Conservation (phyloP, 805 yeast species). For the Pichia membranifaciens region DNA sequence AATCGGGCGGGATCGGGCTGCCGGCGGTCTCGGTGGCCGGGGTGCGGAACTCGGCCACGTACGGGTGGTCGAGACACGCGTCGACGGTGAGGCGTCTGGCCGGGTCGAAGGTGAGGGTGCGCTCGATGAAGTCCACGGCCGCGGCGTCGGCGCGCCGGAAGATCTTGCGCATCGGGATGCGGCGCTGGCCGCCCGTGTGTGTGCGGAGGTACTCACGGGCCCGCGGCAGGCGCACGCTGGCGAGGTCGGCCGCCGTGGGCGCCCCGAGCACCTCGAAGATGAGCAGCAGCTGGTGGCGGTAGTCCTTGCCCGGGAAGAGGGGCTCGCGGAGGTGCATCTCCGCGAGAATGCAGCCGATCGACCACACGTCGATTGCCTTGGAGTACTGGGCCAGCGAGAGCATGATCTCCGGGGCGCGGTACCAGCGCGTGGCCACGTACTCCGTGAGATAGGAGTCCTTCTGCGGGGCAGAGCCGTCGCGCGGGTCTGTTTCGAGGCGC, state of each 20-base stretch:
- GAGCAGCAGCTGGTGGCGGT: conserved; percentile 58
- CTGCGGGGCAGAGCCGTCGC: conserved; percentile 20
- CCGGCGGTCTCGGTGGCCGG: conserved; percentile 65
- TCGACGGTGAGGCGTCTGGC: conserved; percentile 72
- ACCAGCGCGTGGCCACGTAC: conserved; percentile 83
- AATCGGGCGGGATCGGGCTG: conserved; percentile 47
- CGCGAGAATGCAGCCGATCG: conserved; percentile 72
- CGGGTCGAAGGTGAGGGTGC: conserved; percentile 78
- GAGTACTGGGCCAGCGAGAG: conserved; percentile 65
- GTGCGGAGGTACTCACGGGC: conserved; percentile 74
- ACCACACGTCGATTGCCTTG: conserved; percentile 75
- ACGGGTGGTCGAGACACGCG: conserved; percentile 80
- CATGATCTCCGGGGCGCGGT: conserved; percentile 82
- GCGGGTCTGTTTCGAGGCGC: conserved; percentile 42
- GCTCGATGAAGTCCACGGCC: conserved; percentile 59
- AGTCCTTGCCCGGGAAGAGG: conserved; percentile 70
- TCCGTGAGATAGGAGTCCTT: conserved; percentile 52
- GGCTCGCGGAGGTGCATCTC: conserved; percentile 61
- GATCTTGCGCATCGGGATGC: conserved; percentile 44
- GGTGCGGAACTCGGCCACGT: conserved; percentile 60
- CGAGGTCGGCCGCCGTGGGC: conserved; percentile 67
- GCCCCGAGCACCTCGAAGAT: conserved; percentile 69
- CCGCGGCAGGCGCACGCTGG: conserved; percentile 64
- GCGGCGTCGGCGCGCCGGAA: conserved; percentile 46
- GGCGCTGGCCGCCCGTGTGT: conserved; percentile 38